Conservation (phyloP, 1,284 basidiomycete genomes). For the Phellopilus nigrolimitatus region DNA sequence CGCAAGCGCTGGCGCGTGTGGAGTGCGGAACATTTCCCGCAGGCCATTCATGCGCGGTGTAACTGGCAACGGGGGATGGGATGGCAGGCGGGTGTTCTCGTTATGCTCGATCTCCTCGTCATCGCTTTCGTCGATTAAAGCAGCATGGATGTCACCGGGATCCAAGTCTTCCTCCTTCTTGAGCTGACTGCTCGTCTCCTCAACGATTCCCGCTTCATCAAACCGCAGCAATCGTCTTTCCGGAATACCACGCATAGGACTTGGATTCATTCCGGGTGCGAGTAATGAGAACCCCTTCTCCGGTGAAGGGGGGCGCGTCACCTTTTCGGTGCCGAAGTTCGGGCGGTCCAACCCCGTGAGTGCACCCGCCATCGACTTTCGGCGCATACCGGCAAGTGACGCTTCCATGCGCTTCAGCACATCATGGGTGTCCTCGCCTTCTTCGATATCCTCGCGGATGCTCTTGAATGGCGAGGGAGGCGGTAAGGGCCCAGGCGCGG, state of each 20-base stretch:
- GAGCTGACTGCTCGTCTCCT: conserved; percentile 13
- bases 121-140: conserved; percentile 17
- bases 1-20: conserved; percentile 16
- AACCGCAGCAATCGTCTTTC: conserved; percentile 6
- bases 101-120: conserved; percentile 16
- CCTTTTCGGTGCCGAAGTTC: too few species aligned
- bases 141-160: not conserved
- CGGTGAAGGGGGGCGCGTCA: conserved; percentile 23
- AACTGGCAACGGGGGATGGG: conserved; percentile 14
- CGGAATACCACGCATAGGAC: not conserved
- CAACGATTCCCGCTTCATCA: conserved; percentile 8
- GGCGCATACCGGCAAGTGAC: conserved; percentile 11
- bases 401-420: conserved; percentile 17
- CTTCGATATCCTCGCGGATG: conserved; percentile 24
- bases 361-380: conserved; percentile 10
- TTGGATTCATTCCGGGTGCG: conserved; percentile 22
- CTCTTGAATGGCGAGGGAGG: conserved; percentile 23
- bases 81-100: not conserved
- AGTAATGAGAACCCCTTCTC: conserved; percentile 30
- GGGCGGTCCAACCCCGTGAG: too few species aligned
- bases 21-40: conserved; percentile 25
- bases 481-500: conserved; percentile 20
- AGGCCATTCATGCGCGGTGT: conserved; percentile 28
- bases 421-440: conserved; percentile 21
- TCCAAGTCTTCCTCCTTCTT: conserved; percentile 6